phyloP scores from a whole-genome alignment of 1,284 basidiomycete genomes.

The Cystobasidium pallidum region DNA sequence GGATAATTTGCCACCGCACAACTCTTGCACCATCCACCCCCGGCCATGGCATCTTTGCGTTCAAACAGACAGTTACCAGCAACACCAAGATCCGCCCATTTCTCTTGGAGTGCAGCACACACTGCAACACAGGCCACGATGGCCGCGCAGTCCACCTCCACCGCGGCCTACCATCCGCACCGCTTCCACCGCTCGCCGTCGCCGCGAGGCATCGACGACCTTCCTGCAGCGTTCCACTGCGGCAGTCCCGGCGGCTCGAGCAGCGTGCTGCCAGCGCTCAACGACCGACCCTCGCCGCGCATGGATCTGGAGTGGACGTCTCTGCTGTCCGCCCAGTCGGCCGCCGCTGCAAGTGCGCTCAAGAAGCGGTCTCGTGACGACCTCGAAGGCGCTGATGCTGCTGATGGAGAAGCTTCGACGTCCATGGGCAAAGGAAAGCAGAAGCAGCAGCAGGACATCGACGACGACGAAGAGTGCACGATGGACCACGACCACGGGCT shows the following conservation, averaged over 20 bases:
- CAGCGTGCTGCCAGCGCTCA: neutral
- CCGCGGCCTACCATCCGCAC: neutral
- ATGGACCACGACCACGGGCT: constrained; percentile 11
- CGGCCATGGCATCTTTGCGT: neutral
- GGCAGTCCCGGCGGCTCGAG: neutral
- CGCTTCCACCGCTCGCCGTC: constrained; percentile 30
- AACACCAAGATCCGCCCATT: neutral
- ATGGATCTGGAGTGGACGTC: constrained; percentile 7
- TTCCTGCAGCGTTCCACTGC: constrained; percentile 33
- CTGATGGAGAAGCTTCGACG: too few relatives aligned
- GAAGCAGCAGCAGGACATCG: neutral
- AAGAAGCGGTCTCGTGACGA: constrained; percentile 32
- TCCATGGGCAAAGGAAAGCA: constrained; percentile 13
- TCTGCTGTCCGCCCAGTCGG: neutral
- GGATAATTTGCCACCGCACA: neutral
- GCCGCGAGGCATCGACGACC: constrained; percentile 35
- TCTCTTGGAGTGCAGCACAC: neutral
- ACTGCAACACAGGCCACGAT: neutral
- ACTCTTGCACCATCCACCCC: constrained; percentile 11
- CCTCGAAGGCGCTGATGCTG: neutral
- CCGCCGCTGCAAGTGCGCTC: neutral
- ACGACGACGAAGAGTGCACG: constrained; percentile 7
- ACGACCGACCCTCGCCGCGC: neutral
- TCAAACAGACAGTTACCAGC: neutral
- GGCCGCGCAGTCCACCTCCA: neutral